These are phyloP conservation scores for Wickerhamiella pararugosa DNA, from an alignment of 1,139 yeast genomes.

Conservation along the genomic window DNA sequence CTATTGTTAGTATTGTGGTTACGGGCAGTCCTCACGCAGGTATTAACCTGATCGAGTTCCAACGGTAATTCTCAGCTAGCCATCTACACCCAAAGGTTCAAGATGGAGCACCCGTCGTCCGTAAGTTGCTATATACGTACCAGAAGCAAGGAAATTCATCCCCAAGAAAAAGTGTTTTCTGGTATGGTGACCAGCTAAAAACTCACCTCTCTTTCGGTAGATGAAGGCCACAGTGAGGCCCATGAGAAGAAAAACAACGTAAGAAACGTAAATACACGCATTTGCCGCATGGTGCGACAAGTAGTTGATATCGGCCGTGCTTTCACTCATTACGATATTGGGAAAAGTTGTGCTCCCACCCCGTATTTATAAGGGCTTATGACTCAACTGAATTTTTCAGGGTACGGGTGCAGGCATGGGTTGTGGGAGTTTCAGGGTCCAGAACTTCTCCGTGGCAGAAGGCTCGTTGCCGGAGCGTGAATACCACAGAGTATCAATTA, in stretches of 20 bases:
- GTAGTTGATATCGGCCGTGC: not conserved
- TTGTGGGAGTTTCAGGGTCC: too few relatives aligned
- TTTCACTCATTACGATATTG: too few relatives aligned
- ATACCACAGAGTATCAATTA: too few relatives aligned
- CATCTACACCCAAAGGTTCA: too few relatives aligned
- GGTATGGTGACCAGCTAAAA: conserved; percentile 65
- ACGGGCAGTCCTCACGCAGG: conserved; percentile 57
- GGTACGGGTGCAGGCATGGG: too few relatives aligned
- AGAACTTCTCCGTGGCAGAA: too few relatives aligned
- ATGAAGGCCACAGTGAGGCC: conserved; percentile 24
- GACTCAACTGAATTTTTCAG: too few relatives aligned
- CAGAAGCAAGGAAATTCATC: conserved; percentile 75
- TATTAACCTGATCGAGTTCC: conserved; percentile 73
- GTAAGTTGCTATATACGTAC: conserved; percentile 33
- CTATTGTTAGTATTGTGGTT: conserved; percentile 5
- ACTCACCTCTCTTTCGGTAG: conserved; percentile 30
- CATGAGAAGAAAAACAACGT: conserved; percentile 41
- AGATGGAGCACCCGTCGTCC: conserved; percentile 9
- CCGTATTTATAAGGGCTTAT: too few relatives aligned
- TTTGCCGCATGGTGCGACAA: conserved; percentile 38
- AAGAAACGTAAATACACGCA: conserved; percentile 64
- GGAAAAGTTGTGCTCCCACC: too few relatives aligned
- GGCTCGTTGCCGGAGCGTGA: too few relatives aligned
- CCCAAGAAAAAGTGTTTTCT: conserved; percentile 71
- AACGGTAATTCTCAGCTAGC: conserved; percentile 51